Base-by-base conservation (phyloP, 352 stramenopile genomes). In the Plasmopara viticola region DNA sequence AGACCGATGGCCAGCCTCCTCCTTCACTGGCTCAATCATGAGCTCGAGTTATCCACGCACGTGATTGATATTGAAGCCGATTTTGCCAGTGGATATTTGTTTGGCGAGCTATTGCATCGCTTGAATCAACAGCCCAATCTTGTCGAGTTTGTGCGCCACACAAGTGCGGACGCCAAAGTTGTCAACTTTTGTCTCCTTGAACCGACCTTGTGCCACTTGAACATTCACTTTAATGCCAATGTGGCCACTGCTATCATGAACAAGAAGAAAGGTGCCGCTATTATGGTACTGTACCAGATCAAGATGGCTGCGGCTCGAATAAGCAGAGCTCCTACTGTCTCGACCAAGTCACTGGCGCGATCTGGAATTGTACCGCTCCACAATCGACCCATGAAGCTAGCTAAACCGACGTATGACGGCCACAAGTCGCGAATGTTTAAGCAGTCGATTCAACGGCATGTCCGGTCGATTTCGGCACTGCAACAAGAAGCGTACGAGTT, bases 121-220 rank as follows among this genome's bases (percentile, higher is more conserved):
- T 66, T 91, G 48, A 96, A 97, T 68, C 84, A 95, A 44, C 85
- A 93, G 68, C 86, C 84, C 64, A 87, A 94, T 70, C 87, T 96
- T 43, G 45, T 58, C 39, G 70, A 90, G 48, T 96, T 96, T 44
- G 70, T 90, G 53, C 54, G 80, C 55, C 86, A 68, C 66, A 61
- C 62, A 18, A 85, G 60, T 29, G 73, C 78, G 9, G 78, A 94
- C 47, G 83, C 84, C 50, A 95, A 93, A 62, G 86, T 93, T 62
- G 47, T 90, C 66, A 95, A 95, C 63, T 96, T 95, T 59, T 94
- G 83, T 15, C 64, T 95, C 18, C 54, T 96, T 13, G 81, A 95
- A 65, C 83, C 84, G 5, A 75, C 68, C 31, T 57, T 96, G 28
- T 75, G 74, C 17, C 78, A 77, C 28, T 69, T 95, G 42, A 70